These are phyloP conservation scores for Albophoma yamanashiensis DNA, from an alignment of 2,329 filamentous ascomycete species.

Conservation along the genomic window DNA sequence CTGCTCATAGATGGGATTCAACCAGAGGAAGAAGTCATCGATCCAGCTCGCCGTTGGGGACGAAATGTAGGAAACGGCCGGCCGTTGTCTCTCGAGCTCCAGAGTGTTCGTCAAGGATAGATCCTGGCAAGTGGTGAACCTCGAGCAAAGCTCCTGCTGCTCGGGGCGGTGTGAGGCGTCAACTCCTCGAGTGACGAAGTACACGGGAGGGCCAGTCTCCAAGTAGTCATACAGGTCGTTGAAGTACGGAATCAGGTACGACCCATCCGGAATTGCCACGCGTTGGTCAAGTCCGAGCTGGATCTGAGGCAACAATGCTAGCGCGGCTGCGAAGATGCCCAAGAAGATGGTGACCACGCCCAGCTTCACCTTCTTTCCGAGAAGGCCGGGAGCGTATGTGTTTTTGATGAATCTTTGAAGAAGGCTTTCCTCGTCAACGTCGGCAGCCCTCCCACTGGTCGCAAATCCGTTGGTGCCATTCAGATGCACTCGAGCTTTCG, in stretches of 20 bases:
- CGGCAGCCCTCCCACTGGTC: conserved; percentile 49
- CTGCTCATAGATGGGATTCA: conserved; percentile 70
- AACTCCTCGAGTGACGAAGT: conserved; percentile 79
- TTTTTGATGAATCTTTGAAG: conserved; percentile 86
- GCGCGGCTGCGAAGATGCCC: conserved; percentile 72
- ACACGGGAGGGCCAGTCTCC: conserved; percentile 83
- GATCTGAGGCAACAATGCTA: conserved; percentile 77
- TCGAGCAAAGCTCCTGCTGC: conserved; percentile 81
- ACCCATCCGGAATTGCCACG: conserved; percentile 85
- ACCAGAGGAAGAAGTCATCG: conserved; percentile 92
- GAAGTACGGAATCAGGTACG: conserved; percentile 93
- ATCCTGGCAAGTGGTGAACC: conserved; percentile 79
- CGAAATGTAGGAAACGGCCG: conserved; percentile 78
- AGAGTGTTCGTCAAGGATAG: conserved; percentile 81
- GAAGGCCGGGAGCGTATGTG: conserved; percentile 70
- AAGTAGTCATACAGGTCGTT: conserved; percentile 93
- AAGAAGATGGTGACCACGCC: conserved; percentile 71
- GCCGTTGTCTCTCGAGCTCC: conserved; percentile 86
- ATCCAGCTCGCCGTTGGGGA: conserved; percentile 90
- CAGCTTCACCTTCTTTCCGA: conserved; percentile 72
- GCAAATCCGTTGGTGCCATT: conserved; percentile 43
- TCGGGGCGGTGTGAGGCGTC: conserved; percentile 66
- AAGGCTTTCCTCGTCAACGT: conserved; percentile 70
- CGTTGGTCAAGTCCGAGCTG: conserved; percentile 87
- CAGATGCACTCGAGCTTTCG: conserved; percentile 59